phyloP scores from a whole-genome alignment of 139 green algal species.

The Volvox reticuliferus region DNA sequence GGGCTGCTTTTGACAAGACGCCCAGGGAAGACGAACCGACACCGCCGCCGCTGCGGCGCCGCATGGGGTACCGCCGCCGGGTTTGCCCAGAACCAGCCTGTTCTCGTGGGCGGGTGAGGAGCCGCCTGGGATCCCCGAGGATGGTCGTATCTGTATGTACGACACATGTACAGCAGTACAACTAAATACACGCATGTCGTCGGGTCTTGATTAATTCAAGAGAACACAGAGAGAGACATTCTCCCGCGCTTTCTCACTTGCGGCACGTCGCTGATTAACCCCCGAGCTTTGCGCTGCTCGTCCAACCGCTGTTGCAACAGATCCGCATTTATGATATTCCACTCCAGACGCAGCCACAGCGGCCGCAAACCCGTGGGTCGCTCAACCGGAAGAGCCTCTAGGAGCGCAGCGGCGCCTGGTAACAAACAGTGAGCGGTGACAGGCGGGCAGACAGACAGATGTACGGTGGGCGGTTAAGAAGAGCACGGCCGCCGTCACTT shows the following conservation, averaged over 20 bases:
- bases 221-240: no score
- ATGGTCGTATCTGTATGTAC: neutral
- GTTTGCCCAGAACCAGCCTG: slow-evolving; percentile 46
- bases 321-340: slow-evolving; percentile 74
- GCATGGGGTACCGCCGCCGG: no score
- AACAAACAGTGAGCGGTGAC: neutral
- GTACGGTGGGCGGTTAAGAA: neutral
- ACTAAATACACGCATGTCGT: no score
- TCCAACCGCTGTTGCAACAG: slow-evolving; percentile 54
- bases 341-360: slow-evolving; percentile 85
- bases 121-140: neutral
- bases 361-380: slow-evolving; percentile 50
- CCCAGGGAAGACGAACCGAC: slow-evolving; percentile 69
- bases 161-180: no score
- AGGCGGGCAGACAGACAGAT: neutral
- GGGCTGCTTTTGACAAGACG: slow-evolving; percentile 61
- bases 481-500: neutral
- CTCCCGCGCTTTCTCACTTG: neutral
- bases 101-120: slow-evolving; percentile 49
- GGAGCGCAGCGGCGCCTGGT: slow-evolving; percentile 31
- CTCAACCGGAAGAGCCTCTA: neutral
- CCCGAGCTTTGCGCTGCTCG: slow-evolving; percentile 44
- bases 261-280: slow-evolving; percentile 62
- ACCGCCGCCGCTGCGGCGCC: slow-evolving; percentile 37
- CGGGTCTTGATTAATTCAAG: no score